Evolutionary conservation across 805 yeast genomes (phyloP).

Genomic region (Candida krabiensis): DNA sequence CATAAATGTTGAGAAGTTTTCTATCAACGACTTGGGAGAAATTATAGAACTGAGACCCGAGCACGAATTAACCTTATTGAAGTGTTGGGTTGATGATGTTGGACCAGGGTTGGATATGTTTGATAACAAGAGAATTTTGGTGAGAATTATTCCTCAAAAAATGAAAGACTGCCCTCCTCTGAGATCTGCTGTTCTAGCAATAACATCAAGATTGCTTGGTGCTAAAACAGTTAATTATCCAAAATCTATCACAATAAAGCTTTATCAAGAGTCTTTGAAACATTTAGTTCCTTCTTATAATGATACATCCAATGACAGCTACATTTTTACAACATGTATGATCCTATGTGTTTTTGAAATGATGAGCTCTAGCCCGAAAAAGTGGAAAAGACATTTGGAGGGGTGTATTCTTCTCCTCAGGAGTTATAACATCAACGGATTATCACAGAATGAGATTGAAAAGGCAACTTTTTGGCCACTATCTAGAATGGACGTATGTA

Average conservation of each 20-base stretch:
- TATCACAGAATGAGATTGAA: conserved; percentile 30
- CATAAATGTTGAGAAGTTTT: conserved; percentile 20
- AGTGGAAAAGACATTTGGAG: conserved; percentile 42
- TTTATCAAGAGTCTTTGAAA: conserved; percentile 36
- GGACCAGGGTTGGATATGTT: conserved; percentile 44
- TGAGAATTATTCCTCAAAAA: conserved; percentile 16
- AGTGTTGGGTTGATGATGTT: conserved; percentile 37
- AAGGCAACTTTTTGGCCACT: conserved; percentile 43
- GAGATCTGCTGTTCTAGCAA: conserved; percentile 22
- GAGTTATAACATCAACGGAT: conserved; percentile 38
- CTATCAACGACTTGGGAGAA: conserved; percentile 12
- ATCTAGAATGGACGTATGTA: conserved; percentile 42
- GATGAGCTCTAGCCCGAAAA: conserved; percentile 42
- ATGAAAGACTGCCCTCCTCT: conserved; percentile 18
- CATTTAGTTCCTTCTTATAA: conserved; percentile 24
- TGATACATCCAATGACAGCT: conserved; percentile 15
- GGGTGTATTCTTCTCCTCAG: conserved; percentile 40
- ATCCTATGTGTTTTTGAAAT: conserved; percentile 43
- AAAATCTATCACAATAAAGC: conserved; percentile 22
- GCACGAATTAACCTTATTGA: conserved; percentile 30
- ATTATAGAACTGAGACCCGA: conserved; percentile 14
- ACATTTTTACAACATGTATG: conserved; percentile 38
- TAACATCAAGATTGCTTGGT: conserved; percentile 22
- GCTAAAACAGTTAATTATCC: conserved; percentile 18
- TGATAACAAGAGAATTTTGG: conserved; percentile 19